phyloP scores from a whole-genome alignment of 768 basidiomycete species.

The Agrocybe praecox region DNA sequence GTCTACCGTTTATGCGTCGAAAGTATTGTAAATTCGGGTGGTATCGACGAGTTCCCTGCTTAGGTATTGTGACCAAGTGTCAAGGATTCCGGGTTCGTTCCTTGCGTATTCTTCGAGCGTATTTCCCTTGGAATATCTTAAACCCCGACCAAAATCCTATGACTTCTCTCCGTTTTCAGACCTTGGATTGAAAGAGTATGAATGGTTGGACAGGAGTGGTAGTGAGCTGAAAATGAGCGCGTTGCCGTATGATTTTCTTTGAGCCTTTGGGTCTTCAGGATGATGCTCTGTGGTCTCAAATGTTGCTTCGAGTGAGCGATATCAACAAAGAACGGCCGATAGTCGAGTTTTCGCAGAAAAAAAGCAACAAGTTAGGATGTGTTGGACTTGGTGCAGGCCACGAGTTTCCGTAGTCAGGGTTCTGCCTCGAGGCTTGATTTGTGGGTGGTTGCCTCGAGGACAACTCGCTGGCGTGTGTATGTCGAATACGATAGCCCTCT shows the following conservation, averaged over 20 bases:
- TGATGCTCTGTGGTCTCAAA: background rate
- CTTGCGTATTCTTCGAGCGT: conserved; percentile 6
- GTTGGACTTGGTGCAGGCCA: conserved; percentile 17
- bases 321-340: conserved; percentile 6
- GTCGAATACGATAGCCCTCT: background rate
- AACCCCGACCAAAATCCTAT: conserved; percentile 43
- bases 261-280: background rate
- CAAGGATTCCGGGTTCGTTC: conserved; percentile 19
- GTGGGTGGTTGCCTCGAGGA: conserved; percentile 14
- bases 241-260: background rate
- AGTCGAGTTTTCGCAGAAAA: conserved; percentile 1
- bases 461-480: background rate
- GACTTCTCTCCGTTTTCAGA: conserved; percentile 16
- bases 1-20: background rate
- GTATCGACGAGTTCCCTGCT: conserved; percentile 48
- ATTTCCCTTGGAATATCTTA: conserved; percentile 35
- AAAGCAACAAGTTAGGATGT: conserved; percentile 4
- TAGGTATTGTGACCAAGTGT: conserved; percentile 28
- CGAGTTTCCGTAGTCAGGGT: conserved; percentile 16
- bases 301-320: conserved; percentile 13
- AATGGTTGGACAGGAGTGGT: conserved; percentile 15
- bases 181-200: background rate
- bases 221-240: background rate
- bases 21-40: conserved; percentile 28
- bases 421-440: background rate